These are phyloP conservation scores for Pneumocystis sp. DNA, from an alignment of 1,139 yeast genomes.

Conservation along the genomic window DNA sequence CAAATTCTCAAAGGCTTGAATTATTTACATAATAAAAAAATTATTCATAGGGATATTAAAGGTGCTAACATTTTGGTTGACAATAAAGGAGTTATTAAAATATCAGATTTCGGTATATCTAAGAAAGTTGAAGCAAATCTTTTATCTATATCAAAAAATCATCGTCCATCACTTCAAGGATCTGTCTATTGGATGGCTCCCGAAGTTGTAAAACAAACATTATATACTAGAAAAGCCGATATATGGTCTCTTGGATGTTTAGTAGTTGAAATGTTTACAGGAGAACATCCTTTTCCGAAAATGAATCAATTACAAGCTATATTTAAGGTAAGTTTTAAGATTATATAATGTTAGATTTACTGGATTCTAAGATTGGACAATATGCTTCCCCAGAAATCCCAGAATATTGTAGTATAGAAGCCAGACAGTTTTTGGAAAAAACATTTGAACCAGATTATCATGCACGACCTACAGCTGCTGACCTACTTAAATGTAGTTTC, in stretches of 20 bases:
- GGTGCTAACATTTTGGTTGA: constrained; percentile 88
- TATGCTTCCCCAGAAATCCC: constrained; percentile 65
- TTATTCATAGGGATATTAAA: constrained; percentile 81
- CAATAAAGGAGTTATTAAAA: constrained; percentile 78
- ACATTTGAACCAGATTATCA: constrained; percentile 65
- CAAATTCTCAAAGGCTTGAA: constrained; percentile 72
- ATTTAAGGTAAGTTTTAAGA: constrained; percentile 32
- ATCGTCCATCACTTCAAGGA: constrained; percentile 80
- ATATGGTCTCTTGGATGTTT: constrained; percentile 94
- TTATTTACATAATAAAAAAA: constrained; percentile 67
- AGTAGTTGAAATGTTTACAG: constrained; percentile 86
- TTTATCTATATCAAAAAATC: constrained; percentile 24
- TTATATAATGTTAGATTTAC: not conserved
- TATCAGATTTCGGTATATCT: constrained; percentile 88
- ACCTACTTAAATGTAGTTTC: constrained; percentile 48
- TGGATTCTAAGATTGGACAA: constrained; percentile 47
- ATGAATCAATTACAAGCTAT: constrained; percentile 94
- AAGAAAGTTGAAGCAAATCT: constrained; percentile 42
- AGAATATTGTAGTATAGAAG: constrained; percentile 55
- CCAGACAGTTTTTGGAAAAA: constrained; percentile 46
- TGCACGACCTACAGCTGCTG: constrained; percentile 59
- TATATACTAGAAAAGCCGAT: constrained; percentile 79
- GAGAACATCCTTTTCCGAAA: constrained; percentile 85
- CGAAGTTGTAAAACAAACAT: constrained; percentile 82
- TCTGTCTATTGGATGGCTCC: constrained; percentile 99